A percentile compares a stretch with the other conserved stretches of the same genome.
phyloP scores from a whole-genome alignment of 345 rosid genomes.

The Euphorbia lathyris region DNA sequence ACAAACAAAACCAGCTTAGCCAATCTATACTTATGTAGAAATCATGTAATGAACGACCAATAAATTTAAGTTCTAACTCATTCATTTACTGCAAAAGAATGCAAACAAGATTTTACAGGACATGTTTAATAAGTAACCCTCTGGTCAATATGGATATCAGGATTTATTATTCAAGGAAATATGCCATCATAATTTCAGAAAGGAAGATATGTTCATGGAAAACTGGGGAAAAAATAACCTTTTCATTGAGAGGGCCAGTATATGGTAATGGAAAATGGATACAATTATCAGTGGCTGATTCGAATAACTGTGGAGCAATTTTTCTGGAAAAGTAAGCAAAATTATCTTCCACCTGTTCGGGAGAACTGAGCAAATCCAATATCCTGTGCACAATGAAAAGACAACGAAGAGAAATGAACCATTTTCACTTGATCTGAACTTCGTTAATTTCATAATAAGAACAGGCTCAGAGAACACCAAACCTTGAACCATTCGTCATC shows the following conservation, averaged over 20 bases:
- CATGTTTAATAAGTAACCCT: not conserved
- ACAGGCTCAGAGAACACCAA: constrained; percentile 22
- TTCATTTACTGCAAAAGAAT: not conserved
- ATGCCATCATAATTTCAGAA: not conserved
- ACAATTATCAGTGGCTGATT: constrained; percentile 44
- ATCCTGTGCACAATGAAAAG: constrained; percentile 39
- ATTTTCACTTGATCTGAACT: not conserved
- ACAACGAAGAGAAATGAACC: constrained; percentile 1
- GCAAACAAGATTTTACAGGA: not conserved
- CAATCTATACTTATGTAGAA: not conserved
- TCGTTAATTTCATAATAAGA: not conserved
- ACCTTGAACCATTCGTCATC: constrained; percentile 80
- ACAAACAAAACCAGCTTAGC: not conserved
- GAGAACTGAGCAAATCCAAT: constrained; percentile 36
- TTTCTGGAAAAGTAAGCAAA: constrained; percentile 37
- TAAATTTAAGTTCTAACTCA: not conserved
- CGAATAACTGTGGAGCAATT: constrained; percentile 71
- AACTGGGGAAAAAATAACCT: constrained; percentile 40
- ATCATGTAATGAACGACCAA: not conserved
- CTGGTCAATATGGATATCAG: not conserved
- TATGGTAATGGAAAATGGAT: constrained; percentile 84
- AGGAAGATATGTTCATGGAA: not conserved
- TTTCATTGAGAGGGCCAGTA: constrained; percentile 58
- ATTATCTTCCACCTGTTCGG: constrained; percentile 36
- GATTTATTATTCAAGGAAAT: not conserved